Evolutionary conservation across 768 basidiomycete genomes (phyloP).

Genomic region (Podaxis sp.): DNA sequence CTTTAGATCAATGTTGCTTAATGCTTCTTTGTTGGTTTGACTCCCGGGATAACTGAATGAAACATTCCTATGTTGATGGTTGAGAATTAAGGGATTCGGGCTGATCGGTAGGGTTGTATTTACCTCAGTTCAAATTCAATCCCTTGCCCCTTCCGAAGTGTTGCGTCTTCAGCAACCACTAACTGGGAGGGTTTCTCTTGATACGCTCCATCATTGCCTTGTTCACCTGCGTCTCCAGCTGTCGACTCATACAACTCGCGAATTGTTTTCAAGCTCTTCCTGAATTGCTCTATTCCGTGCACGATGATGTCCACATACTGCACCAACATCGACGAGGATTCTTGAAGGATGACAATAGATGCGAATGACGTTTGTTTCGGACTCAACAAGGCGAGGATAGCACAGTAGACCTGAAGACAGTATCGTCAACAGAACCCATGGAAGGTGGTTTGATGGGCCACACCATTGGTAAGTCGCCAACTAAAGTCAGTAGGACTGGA

Average conservation of each 20-base stretch:
- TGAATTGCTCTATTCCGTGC: constrained; percentile 19
- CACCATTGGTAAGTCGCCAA: constrained; percentile 34
- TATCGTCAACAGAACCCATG: not conserved
- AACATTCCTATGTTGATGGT: constrained; percentile 38
- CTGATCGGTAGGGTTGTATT: not conserved
- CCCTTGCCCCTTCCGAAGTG: constrained; percentile 16
- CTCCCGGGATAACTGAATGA: constrained; percentile 52
- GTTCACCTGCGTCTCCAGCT: constrained; percentile 30
- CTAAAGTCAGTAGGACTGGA: constrained; percentile 19
- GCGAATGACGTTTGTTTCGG: constrained; percentile 37
- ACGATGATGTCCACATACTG: constrained; percentile 25
- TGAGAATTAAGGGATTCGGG: not conserved
- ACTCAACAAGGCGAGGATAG: constrained; percentile 28
- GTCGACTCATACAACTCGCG: constrained; percentile 31
- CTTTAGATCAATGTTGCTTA: constrained; percentile 33
- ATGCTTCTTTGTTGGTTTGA: constrained; percentile 22
- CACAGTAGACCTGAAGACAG: constrained; percentile 36
- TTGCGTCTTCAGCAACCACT: not conserved
- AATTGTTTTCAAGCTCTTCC: constrained; percentile 26
- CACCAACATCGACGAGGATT: constrained; percentile 31
- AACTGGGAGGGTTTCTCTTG: not conserved
- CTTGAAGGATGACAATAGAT: constrained; percentile 40
- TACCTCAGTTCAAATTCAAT: constrained; percentile 28
- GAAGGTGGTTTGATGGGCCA: not conserved
- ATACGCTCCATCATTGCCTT: constrained; percentile 6